These are phyloP conservation scores for Yamadazyma dendronema DNA, from an alignment of 1,139 yeast genomes.

Conservation along the genomic window DNA sequence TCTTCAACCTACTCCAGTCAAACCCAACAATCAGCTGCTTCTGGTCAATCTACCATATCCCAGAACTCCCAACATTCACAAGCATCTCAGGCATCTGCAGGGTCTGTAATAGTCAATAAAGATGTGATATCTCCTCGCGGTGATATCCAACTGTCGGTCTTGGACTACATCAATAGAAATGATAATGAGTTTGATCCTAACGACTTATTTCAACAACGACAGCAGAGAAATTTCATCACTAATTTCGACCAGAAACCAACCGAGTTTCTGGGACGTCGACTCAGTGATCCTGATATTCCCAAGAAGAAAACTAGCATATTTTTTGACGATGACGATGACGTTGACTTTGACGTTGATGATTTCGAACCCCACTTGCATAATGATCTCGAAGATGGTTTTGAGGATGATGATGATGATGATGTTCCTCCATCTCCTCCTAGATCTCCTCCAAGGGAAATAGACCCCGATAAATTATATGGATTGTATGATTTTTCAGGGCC, in stretches of 20 bases:
- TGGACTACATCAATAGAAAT: slow-evolving; percentile 14
- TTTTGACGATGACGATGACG: slow-evolving; percentile 6
- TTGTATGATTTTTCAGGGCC: slow-evolving; percentile 87
- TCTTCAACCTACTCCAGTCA: slow-evolving; percentile 25
- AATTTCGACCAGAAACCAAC: slow-evolving; percentile 21
- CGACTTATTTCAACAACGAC: slow-evolving; percentile 38
- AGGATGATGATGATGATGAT: slow-evolving; percentile 24
- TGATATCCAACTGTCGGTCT: slow-evolving; percentile 9
- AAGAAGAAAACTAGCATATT: slow-evolving; percentile 11
- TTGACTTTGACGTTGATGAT: slow-evolving; percentile 4
- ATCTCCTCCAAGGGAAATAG: slow-evolving; percentile 79
- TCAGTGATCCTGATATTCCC: slow-evolving; percentile 2
- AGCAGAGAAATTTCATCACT: slow-evolving; percentile 29
- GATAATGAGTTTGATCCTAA: slow-evolving; percentile 28
- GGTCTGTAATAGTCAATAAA: slow-evolving; percentile 9
- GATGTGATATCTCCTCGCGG: not conserved
- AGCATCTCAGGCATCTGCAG: slow-evolving; percentile 9
- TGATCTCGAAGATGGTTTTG: slow-evolving; percentile 16
- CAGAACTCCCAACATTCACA: slow-evolving; percentile 5
- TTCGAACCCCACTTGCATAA: slow-evolving; percentile 11
- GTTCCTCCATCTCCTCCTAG: slow-evolving; percentile 66
- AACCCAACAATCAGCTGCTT: slow-evolving; percentile 22
- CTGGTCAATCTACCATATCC: slow-evolving; percentile 8
- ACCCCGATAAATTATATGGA: slow-evolving; percentile 83
- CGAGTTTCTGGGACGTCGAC: not conserved